A percentile compares a stretch with the other conserved stretches of the same genome.
Evolutionary conservation across 192 early-diverging fungal species (phyloP).

Genomic region (Rhizophagus clarus): DNA sequence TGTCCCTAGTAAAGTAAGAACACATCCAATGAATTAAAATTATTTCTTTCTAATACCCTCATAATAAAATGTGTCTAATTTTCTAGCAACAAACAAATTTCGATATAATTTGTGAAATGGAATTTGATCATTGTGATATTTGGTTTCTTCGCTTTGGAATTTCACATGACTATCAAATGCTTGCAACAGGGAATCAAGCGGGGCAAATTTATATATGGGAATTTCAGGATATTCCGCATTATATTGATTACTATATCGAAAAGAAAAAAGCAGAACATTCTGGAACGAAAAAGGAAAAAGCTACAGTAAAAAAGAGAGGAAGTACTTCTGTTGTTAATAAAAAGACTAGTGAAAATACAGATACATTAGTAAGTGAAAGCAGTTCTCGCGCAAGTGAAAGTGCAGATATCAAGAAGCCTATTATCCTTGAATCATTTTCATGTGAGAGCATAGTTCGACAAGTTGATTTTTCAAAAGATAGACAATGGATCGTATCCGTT

Average conservation of each 20-base stretch:
- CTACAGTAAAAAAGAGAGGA: not conserved
- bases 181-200: slow-evolving; percentile 25
- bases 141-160: slow-evolving; percentile 31
- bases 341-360: too few species aligned
- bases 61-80: not conserved
- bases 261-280: slow-evolving; percentile 7
- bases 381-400: not conserved
- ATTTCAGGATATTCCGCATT: slow-evolving; percentile 16
- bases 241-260: slow-evolving; percentile 24
- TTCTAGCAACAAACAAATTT: slow-evolving; percentile 25
- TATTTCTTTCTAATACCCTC: not conserved
- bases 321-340: too few species aligned
- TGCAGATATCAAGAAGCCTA: not conserved
- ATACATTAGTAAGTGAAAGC: too few species aligned
- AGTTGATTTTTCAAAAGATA: slow-evolving; percentile 22
- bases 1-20: not conserved
- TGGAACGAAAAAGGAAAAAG: not conserved
- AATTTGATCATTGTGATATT: too few species aligned
- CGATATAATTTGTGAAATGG: slow-evolving; percentile 29
- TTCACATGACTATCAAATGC: slow-evolving; percentile 15
- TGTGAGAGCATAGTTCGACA: slow-evolving; percentile 17
- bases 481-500: too few species aligned
- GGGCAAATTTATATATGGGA: slow-evolving; percentile 28
- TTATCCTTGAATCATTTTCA: not conserved
- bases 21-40: not conserved